phyloP scores from a whole-genome alignment of 2,329 filamentous ascomycete genomes.

The Aspergillus bombycis region DNA sequence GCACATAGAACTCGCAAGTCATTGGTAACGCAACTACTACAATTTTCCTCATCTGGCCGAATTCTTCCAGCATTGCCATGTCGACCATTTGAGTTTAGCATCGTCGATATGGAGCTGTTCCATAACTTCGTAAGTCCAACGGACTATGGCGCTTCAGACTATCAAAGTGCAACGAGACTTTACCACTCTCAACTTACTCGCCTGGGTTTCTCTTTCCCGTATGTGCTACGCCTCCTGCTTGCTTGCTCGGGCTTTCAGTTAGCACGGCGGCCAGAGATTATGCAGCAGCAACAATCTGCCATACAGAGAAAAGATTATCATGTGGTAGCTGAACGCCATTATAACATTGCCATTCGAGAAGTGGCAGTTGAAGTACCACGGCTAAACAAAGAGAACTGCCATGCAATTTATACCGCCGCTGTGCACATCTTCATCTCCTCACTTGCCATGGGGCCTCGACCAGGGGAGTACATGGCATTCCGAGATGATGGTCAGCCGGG shows the following conservation, averaged over 20 bases:
- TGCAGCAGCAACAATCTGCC: not conserved
- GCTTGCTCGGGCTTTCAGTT: slow-evolving; percentile 19
- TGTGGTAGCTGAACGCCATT: slow-evolving; percentile 16
- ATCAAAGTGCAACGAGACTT: not conserved
- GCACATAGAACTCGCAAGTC: slow-evolving; percentile 1
- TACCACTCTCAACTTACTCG: slow-evolving; percentile 10
- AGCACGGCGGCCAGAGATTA: not conserved
- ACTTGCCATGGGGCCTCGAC: slow-evolving; percentile 12
- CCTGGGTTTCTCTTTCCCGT: slow-evolving; percentile 15
- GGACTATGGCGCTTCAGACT: slow-evolving; percentile 8
- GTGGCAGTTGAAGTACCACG: slow-evolving; percentile 8
- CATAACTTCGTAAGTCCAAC: slow-evolving; percentile 17
- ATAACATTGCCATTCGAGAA: slow-evolving; percentile 12
- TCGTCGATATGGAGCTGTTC: slow-evolving; percentile 19
- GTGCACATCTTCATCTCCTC: slow-evolving; percentile 17
- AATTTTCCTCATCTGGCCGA: not conserved
- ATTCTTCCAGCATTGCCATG: not conserved
- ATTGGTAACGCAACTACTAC: no score
- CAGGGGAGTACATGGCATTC: slow-evolving; percentile 21
- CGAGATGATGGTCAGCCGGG: slow-evolving; percentile 9
- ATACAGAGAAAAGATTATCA: not conserved
- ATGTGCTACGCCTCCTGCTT: slow-evolving; percentile 17
- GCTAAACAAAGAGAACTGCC: slow-evolving; percentile 3
- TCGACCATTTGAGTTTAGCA: slow-evolving; percentile 18
- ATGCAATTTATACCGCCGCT: slow-evolving; percentile 11